A percentile compares a stretch with the other conserved stretches of the same genome.
phyloP scores from a whole-genome alignment of 2,329 filamentous ascomycete species.

The Shiraia sp. region DNA sequence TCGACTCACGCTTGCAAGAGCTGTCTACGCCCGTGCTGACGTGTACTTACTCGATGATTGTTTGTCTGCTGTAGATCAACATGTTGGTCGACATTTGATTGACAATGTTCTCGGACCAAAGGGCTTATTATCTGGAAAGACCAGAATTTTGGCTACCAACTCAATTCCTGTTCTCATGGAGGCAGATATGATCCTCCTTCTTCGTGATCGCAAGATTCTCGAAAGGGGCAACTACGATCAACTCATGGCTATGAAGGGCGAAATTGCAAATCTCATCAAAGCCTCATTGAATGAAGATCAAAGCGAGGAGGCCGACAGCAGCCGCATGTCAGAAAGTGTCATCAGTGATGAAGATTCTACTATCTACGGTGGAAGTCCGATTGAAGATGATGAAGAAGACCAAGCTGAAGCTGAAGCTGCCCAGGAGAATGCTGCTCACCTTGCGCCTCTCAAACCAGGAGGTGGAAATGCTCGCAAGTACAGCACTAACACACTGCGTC shows the following conservation, averaged over 20 bases:
- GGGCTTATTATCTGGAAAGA: constrained; percentile 82
- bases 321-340: constrained; percentile 54
- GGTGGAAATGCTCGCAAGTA: constrained; percentile 62
- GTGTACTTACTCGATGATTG: constrained; percentile 94
- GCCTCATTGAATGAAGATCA: constrained; percentile 65
- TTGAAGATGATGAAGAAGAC: constrained; percentile 55
- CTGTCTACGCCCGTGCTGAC: constrained; percentile 95
- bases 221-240: constrained; percentile 91
- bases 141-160: constrained; percentile 91
- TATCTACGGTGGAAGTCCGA: constrained; percentile 55
- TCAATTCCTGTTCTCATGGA: constrained; percentile 88
- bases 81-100: constrained; percentile 93
- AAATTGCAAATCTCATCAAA: constrained; percentile 82
- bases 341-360: constrained; percentile 73
- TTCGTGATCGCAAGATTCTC: constrained; percentile 80
- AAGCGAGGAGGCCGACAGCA: constrained; percentile 48
- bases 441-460: constrained; percentile 71
- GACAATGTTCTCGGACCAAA: constrained; percentile 87
- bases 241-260: constrained; percentile 89
- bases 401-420: constrained; percentile 59
- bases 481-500: constrained; percentile 80
- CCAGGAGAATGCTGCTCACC: constrained; percentile 70
- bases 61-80: constrained; percentile 95
- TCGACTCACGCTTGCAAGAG: constrained; percentile 85
- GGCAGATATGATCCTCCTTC: constrained; percentile 83